A percentile compares a stretch with the other conserved stretches of the same genome.
phyloP scores from a whole-genome alignment of 2,329 filamentous ascomycete species.

The Ophiosphaerella herpotricha region DNA sequence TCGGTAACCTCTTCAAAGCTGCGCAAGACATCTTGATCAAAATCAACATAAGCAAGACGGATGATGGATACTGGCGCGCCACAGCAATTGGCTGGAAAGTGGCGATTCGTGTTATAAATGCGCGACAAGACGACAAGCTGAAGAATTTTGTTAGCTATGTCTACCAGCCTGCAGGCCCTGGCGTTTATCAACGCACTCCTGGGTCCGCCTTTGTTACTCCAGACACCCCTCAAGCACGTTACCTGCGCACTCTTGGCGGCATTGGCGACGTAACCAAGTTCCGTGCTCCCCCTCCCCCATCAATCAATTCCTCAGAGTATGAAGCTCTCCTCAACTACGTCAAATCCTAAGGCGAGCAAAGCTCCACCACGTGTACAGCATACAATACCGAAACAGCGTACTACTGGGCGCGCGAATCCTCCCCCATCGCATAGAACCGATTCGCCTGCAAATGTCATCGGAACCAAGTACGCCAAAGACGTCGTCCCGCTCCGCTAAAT shows the following conservation, averaged over 20 bases:
- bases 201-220: conserved; percentile 23
- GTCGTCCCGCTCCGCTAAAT: conserved; percentile 28
- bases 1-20: conserved; percentile 24
- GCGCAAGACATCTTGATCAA: conserved; percentile 19
- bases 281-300: conserved; percentile 24
- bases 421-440: conserved; percentile 30
- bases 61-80: conserved; percentile 17
- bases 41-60: conserved; percentile 24
- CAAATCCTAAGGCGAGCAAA: conserved; percentile 27
- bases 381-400: conserved; percentile 33
- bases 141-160: conserved; percentile 31
- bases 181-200: conserved; percentile 30
- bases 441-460: conserved; percentile 28
- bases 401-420: conserved; percentile 34
- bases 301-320: conserved; percentile 21
- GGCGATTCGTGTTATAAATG: conserved; percentile 21
- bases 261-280: conserved; percentile 29
- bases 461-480: conserved; percentile 21
- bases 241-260: conserved; percentile 27
- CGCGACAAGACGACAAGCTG: conserved; percentile 26
- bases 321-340: conserved; percentile 24
- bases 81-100: conserved; percentile 22
- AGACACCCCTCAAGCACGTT: conserved; percentile 32
- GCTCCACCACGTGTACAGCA: conserved; percentile 26
- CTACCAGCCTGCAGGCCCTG: conserved; percentile 14